These are phyloP conservation scores for Tillandsia fasciculata DNA, from an alignment of 176 grass and related monocot genomes.

Conservation along the genomic window DNA sequence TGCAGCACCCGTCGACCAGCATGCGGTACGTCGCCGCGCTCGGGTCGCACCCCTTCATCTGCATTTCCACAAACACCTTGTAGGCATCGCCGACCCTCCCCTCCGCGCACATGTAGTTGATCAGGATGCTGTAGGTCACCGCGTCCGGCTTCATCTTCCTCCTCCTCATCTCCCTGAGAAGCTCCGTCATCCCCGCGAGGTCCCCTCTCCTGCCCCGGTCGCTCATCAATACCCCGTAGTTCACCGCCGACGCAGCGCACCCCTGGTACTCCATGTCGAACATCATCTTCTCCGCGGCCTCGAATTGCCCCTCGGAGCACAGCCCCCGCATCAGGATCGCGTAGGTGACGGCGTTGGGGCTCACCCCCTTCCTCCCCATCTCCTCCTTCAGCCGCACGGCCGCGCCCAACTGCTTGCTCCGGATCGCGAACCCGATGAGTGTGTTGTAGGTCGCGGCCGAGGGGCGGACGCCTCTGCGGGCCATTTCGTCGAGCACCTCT, in stretches of 20 bases:
- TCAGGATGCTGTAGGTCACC: slow-evolving; percentile 40
- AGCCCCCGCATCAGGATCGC: slow-evolving; percentile 54
- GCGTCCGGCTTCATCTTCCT: slow-evolving; percentile 43
- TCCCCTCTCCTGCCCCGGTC: slow-evolving; percentile 34
- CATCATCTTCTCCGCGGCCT: slow-evolving; percentile 69
- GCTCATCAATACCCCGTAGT: slow-evolving; percentile 73
- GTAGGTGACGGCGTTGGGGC: slow-evolving; percentile 60
- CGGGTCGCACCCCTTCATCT: slow-evolving; percentile 39
- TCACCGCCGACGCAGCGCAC: slow-evolving; percentile 47
- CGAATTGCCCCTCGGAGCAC: slow-evolving; percentile 31
- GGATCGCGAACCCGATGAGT: slow-evolving; percentile 40
- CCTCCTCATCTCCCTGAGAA: slow-evolving; percentile 56
- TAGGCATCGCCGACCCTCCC: slow-evolving; percentile 46
- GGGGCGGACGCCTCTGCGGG: slow-evolving; percentile 43
- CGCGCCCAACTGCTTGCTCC: slow-evolving; percentile 27
- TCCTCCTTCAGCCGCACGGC: slow-evolving; percentile 41
- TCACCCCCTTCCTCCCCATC: slow-evolving; percentile 38
- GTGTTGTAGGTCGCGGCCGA: slow-evolving; percentile 67
- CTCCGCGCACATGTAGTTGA: slow-evolving; percentile 45
- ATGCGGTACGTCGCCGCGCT: slow-evolving; percentile 39
- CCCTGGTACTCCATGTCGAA: slow-evolving; percentile 97
- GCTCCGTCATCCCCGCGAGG: slow-evolving; percentile 15
- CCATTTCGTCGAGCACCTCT: slow-evolving; percentile 65
- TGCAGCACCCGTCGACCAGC: slow-evolving; percentile 54
- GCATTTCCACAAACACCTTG: slow-evolving; percentile 57